Percentiles rank a stretch among this genome's conserved stretches.
Evolutionary conservation across 1,284 basidiomycete species (phyloP).

Genomic region (Puccinia horiana): DNA sequence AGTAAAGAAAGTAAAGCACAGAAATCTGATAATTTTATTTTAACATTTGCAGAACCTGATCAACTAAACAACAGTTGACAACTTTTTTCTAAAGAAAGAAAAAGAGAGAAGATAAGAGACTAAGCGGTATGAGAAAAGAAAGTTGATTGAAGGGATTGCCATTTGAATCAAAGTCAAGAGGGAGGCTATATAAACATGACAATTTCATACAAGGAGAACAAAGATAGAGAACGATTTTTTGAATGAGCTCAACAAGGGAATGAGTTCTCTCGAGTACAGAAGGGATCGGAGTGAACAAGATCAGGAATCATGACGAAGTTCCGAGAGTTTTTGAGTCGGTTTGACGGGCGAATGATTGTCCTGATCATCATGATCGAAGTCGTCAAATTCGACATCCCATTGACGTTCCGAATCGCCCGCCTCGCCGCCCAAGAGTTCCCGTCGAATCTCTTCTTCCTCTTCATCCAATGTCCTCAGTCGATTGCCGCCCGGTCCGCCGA

Average conservation of each 20-base stretch:
- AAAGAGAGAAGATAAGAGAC: too few relatives aligned
- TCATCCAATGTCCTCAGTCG: slow-evolving; percentile 29
- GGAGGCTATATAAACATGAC: neutral
- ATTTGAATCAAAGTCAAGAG: neutral
- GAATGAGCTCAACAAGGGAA: neutral
- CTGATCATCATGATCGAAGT: slow-evolving; percentile 33
- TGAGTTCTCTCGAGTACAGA: neutral
- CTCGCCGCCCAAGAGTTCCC: slow-evolving; percentile 21
- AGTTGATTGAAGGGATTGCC: neutral
- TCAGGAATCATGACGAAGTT: neutral
- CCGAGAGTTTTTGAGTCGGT: neutral
- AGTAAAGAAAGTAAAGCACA: too few relatives aligned
- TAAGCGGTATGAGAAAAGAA: neutral
- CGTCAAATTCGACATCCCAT: slow-evolving; percentile 49
- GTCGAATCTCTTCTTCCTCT: slow-evolving; percentile 37
- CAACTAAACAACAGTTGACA: neutral
- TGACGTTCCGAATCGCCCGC: slow-evolving; percentile 19
- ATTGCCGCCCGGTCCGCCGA: neutral
- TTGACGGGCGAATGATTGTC: neutral
- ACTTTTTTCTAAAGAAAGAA: neutral
- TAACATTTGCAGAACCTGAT: neutral
- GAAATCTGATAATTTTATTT: too few relatives aligned
- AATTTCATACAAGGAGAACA: neutral
- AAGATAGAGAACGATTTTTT: neutral
- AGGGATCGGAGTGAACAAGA: neutral